These are phyloP conservation scores for Sodiomyces alkalinus DNA, from an alignment of 2,329 filamentous ascomycete species.

Conservation along the genomic window DNA sequence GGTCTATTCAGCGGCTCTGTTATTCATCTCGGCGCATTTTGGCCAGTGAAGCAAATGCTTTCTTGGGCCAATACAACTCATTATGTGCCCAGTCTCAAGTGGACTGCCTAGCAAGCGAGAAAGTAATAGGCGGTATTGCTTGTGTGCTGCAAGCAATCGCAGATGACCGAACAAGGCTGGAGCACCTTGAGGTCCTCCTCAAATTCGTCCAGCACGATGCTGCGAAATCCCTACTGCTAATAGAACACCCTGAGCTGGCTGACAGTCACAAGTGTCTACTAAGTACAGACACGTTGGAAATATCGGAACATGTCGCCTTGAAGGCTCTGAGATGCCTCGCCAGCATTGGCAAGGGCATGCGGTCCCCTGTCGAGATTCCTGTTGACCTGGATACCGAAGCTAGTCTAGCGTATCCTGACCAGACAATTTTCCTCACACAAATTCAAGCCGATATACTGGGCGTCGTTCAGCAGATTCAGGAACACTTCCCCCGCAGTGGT, in stretches of 20 bases:
- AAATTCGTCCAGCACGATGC: conserved; percentile 45
- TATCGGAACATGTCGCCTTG: conserved; percentile 32
- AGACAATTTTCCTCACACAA: conserved; percentile 11
- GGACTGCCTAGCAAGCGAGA: conserved; percentile 57
- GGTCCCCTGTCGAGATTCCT: conserved; percentile 49
- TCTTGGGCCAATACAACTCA: conserved; percentile 56
- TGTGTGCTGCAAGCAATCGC: conserved; percentile 60
- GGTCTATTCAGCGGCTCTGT: conserved; percentile 59
- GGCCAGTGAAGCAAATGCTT: conserved; percentile 49
- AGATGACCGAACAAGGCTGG: conserved; percentile 2
- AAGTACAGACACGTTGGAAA: conserved; percentile 18
- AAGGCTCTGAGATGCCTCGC: conserved; percentile 51
- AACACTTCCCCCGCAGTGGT: conserved; percentile 39
- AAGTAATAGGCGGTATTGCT: conserved; percentile 58
- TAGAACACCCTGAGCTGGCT: conserved; percentile 8
- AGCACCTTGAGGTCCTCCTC: conserved; percentile 41
- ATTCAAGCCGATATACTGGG: conserved; percentile 32
- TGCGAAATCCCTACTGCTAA: conserved; percentile 12
- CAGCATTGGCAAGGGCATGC: conserved; percentile 57
- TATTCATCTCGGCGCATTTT: conserved; percentile 58
- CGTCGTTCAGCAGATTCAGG: conserved; percentile 30
- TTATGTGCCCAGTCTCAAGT: conserved; percentile 44
- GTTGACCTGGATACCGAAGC: conserved; percentile 49
- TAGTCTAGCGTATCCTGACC: conserved; percentile 2
- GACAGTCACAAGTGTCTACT: neutral